Evolutionary conservation across 2,329 filamentous ascomycete genomes (phyloP), one percentile per base, ranked within the genome.

Genomic region (Exophiala alcalophila): DNA sequence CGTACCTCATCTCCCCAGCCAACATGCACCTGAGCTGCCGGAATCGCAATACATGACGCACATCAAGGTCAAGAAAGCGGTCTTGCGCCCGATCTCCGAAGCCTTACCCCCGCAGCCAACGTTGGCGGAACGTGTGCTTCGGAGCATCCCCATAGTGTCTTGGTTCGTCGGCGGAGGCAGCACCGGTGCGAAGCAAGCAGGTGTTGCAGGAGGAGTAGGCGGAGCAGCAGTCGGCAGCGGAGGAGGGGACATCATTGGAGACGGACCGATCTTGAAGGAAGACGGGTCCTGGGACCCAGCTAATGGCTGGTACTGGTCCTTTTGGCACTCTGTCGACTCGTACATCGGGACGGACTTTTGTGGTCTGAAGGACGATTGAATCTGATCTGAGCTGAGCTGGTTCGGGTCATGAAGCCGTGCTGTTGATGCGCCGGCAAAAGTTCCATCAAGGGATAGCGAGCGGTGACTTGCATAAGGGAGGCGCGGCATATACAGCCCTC

Each of bases 101-200:
- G 84, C 84, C 6, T 72, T 88, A 19, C 75, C 83, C 10, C 84
- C 83, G 2, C 80, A 84, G 54, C 78, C 79, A 34, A 82, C 81
- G 2, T 72, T 79, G 41, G 68, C 75, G 24, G 81, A 86, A 63
- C 75, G 80, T 37, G 60, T 86, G 14, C 65, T 85, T 40, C 75
- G 76, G 52, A 77, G 75, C 40, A 77, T 88, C 27, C 84, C 84
- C 2, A 73, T 88, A 48, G 66, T 88, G 48, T 77, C 76, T 55
- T 88, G 83, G 80, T 83, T 89, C 59, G 81, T 79, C 31, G 81
- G 47, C 8, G n/a, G n/a, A n/a, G 32, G 42, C 28, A 47, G 35
- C 14, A 44, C 40, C 25, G 18, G 28, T 7, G 41, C 43, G n/a
- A 21, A 32, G 4, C 12, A 23, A 9, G 38, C 30, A 12, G 33